Conservation (phyloP, 306 rosid genomes). For the Malus fusca region DNA sequence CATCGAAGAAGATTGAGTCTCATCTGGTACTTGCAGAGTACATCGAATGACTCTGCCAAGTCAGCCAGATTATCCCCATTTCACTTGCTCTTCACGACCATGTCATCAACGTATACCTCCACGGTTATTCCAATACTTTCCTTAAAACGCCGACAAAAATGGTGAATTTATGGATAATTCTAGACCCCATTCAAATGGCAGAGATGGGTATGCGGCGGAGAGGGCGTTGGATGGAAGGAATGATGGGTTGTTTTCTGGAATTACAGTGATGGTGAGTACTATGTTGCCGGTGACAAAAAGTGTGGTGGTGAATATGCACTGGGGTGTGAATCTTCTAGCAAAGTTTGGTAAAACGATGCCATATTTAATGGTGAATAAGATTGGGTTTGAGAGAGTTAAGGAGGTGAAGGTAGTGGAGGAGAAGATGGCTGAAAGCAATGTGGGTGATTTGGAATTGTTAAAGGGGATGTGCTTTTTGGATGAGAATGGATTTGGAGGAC, state of each 20-base stretch:
- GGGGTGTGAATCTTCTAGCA: slow-evolving; percentile 57
- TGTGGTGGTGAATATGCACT: slow-evolving; percentile 43
- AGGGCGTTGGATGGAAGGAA: slow-evolving; percentile 26
- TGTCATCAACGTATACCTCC: no score
- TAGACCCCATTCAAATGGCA: slow-evolving; percentile 13
- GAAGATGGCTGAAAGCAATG: slow-evolving; percentile 11
- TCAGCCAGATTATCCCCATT: no score
- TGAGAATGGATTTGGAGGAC: slow-evolving; percentile 55
- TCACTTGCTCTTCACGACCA: no score
- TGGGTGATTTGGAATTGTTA: slow-evolving; percentile 39
- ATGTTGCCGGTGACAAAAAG: slow-evolving; percentile 45
- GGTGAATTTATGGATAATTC: slow-evolving; percentile 1
- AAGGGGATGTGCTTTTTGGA: slow-evolving; percentile 51
- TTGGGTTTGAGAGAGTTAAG: slow-evolving; percentile 57
- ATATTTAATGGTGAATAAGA: slow-evolving; percentile 56
- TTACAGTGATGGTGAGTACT: slow-evolving; percentile 61
- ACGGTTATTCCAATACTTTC: no score
- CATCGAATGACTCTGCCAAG: no score
- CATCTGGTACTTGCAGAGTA: no score
- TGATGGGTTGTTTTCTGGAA: slow-evolving; percentile 32
- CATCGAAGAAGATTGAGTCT: no score
- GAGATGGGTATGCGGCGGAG: slow-evolving; percentile 20
- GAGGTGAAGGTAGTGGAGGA: slow-evolving; percentile 29
- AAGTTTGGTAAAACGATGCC: slow-evolving; percentile 42
- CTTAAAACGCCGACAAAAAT: not conserved